Conservation (phyloP, 805 yeast species). For the Candida chauliodis region DNA sequence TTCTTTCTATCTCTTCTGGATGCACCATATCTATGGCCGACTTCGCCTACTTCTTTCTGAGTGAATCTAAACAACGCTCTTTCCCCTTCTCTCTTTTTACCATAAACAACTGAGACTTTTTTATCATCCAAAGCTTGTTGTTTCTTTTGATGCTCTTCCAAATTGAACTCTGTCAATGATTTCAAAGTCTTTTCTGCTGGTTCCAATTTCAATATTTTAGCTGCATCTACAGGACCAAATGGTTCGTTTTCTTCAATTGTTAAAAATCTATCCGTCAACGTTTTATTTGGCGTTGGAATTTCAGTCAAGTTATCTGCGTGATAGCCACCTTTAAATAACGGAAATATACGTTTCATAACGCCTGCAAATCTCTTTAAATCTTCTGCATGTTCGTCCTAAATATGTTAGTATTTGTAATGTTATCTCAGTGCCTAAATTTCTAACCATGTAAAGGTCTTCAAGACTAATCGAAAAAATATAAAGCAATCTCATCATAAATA, state of each 20-base stretch:
- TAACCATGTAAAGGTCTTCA: slow-evolving; percentile 66
- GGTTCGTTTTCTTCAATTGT: slow-evolving; percentile 94
- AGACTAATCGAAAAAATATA: slow-evolving; percentile 67
- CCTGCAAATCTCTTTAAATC: slow-evolving; percentile 59
- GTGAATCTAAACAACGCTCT: slow-evolving; percentile 70
- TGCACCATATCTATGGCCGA: slow-evolving; percentile 91
- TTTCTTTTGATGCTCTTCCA: slow-evolving; percentile 13
- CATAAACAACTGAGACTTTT: slow-evolving; percentile 39
- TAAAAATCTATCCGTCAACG: slow-evolving; percentile 75
- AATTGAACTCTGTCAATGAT: slow-evolving; percentile 51
- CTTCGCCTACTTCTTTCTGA: slow-evolving; percentile 73
- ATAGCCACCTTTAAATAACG: slow-evolving; percentile 47
- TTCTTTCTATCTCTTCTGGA: slow-evolving; percentile 84
- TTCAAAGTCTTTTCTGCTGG: slow-evolving; percentile 83
- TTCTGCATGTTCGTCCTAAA: slow-evolving; percentile 44
- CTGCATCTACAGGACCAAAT: slow-evolving; percentile 94
- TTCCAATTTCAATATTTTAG: slow-evolving; percentile 72
- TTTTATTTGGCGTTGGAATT: slow-evolving; percentile 84
- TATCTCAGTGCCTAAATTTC: slow-evolving; percentile 18
- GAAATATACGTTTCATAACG: slow-evolving; percentile 77
- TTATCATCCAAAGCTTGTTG: slow-evolving; percentile 16
- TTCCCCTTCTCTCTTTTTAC: slow-evolving; percentile 65
- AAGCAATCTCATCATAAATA: slow-evolving; percentile 44
- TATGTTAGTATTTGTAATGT: slow-evolving; percentile 32
- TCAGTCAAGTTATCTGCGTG: slow-evolving; percentile 80